These are phyloP conservation scores for Pachysandra terminalis DNA, from an alignment of 164 flowering plant species.

Conservation along the genomic window DNA sequence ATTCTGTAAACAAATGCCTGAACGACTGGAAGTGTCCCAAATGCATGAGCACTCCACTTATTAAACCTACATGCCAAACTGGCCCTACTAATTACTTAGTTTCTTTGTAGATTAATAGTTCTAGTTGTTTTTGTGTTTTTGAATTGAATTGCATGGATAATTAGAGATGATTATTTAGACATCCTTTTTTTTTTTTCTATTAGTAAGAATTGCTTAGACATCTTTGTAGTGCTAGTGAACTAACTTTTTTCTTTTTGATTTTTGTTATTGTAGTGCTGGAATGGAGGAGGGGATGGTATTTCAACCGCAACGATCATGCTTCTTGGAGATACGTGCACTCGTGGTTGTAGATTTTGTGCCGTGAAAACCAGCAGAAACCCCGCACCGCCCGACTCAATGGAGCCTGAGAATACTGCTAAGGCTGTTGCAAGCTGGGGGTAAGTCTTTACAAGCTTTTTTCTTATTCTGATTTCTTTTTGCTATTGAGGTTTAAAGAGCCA, in stretches of 20 bases:
- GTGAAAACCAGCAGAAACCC: slow-evolving; percentile 92
- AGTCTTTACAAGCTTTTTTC: slow-evolving; percentile 3
- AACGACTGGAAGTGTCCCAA: too few species aligned
- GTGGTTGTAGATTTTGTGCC: slow-evolving; percentile 97
- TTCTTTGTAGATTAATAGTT: too few species aligned
- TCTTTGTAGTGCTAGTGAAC: too few species aligned
- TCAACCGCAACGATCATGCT: slow-evolving; percentile 96
- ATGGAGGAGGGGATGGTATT: slow-evolving; percentile 93
- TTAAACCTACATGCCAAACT: too few species aligned
- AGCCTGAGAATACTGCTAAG: slow-evolving; percentile 84
- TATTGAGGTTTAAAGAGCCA: not conserved
- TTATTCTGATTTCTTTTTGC: not conserved
- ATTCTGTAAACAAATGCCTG: too few species aligned
- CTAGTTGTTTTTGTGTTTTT: too few species aligned
- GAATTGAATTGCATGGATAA: too few species aligned
- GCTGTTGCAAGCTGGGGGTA: slow-evolving; percentile 98
- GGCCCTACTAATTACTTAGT: too few species aligned
- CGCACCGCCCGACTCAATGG: slow-evolving; percentile 90
- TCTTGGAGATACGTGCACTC: slow-evolving; percentile 94
- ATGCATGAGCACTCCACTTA: too few species aligned
- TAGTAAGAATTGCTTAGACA: not conserved
- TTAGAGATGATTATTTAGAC: too few species aligned
- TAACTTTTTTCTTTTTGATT: not conserved
- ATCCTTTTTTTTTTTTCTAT: too few species aligned
- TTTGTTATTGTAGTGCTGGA: slow-evolving; percentile 72